Evolutionary conservation across 2,329 filamentous ascomycete species (phyloP).

Genomic region (Aspergillus ruber): DNA sequence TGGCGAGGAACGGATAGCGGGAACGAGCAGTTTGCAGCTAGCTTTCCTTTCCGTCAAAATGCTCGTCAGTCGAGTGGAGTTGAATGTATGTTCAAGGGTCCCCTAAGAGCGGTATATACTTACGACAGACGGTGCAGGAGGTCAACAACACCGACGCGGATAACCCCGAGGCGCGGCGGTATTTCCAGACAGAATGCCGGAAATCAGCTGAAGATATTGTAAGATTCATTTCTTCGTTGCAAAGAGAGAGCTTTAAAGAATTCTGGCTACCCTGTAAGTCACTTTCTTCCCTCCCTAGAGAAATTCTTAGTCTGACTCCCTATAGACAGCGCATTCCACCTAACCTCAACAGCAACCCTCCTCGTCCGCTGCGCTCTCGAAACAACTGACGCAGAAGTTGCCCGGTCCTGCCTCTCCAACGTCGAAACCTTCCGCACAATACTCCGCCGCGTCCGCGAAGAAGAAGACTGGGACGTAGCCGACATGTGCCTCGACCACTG

Average conservation of each 20-base stretch:
- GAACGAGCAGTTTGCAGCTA: constrained; percentile 40
- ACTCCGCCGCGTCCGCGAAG: constrained; percentile 42
- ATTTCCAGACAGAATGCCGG: constrained; percentile 43
- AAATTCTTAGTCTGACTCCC: constrained; percentile 1
- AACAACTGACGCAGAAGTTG: constrained; percentile 42
- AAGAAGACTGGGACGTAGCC: constrained; percentile 51
- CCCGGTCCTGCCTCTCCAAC: constrained; percentile 41
- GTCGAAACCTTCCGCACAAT: constrained; percentile 44
- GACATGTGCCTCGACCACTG: constrained; percentile 49
- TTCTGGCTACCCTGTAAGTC: constrained; percentile 46
- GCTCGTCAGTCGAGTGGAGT: constrained; percentile 42
- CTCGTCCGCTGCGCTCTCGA: constrained; percentile 48
- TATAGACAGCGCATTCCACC: constrained; percentile 45
- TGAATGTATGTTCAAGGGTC: constrained; percentile 29
- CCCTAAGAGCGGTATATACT: constrained; percentile 1
- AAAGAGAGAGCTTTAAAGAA: constrained; percentile 43
- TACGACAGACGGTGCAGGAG: constrained; percentile 25
- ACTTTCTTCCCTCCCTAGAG: too few relatives aligned
- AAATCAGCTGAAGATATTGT: constrained; percentile 42
- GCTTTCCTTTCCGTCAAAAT: constrained; percentile 42
- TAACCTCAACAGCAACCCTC: constrained; percentile 50
- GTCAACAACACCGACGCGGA: constrained; percentile 38
- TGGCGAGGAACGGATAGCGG: constrained; percentile 30
- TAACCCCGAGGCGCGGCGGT: constrained; percentile 43
- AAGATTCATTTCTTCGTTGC: constrained; percentile 44